Conservation (phyloP, 495 filamentous ascomycete genomes). For the Xylaria scruposa region DNA sequence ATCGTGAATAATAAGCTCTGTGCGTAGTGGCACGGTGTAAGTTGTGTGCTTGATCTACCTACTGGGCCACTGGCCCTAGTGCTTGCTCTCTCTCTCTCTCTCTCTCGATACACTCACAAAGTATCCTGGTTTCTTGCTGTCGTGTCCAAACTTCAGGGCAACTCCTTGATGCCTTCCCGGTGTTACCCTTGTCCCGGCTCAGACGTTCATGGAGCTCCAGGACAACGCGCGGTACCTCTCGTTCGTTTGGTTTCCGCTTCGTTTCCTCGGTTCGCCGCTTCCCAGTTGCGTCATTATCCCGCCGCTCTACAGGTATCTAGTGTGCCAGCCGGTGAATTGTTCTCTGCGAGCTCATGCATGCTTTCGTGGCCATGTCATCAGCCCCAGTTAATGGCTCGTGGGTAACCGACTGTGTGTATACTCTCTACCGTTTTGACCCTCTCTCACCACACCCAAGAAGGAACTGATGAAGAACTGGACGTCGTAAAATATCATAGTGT, state of each 20-base stretch:
- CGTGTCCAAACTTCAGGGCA: constrained; percentile 35
- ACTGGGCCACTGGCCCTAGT: too few relatives aligned
- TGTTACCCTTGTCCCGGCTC: constrained; percentile 28
- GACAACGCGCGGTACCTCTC: constrained; percentile 29
- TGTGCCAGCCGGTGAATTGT: constrained; percentile 45
- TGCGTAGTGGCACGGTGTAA: constrained; percentile 27
- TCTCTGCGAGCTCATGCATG: constrained; percentile 51
- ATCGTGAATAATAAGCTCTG: constrained; percentile 26
- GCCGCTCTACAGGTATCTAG: constrained; percentile 41
- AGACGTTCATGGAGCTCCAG: constrained; percentile 28
- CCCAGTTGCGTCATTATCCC: constrained; percentile 45
- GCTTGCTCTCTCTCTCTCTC: too few relatives aligned
- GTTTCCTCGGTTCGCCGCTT: constrained; percentile 40
- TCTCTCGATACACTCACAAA: neutral
- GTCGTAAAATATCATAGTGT: constrained; percentile 21
- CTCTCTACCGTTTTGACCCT: too few relatives aligned
- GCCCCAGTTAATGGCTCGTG: constrained; percentile 45
- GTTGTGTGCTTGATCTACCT: constrained; percentile 14
- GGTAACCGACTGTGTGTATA: constrained; percentile 22
- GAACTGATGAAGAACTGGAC: neutral
- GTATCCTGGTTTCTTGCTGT: constrained; percentile 28
- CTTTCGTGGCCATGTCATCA: constrained; percentile 49
- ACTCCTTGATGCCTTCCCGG: constrained; percentile 37
- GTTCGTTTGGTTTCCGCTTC: constrained; percentile 38
- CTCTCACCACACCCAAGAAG: constrained; percentile 19